Conservation (phyloP, 768 basidiomycete species). For the Hypsizygus marmoreus region DNA sequence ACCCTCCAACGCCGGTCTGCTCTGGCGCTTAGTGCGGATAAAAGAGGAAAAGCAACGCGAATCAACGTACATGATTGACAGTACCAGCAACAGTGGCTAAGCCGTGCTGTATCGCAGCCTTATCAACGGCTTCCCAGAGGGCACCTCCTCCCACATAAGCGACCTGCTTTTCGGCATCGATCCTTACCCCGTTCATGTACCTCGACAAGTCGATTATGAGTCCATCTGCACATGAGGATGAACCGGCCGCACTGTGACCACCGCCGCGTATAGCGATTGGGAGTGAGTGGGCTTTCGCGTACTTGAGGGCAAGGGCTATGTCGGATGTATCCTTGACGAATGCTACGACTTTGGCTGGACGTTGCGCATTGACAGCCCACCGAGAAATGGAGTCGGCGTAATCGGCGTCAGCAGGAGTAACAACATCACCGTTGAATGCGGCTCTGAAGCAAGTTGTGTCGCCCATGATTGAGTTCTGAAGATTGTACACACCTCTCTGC, state of each 20-base stretch:
- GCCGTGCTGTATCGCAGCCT: conserved; percentile 34
- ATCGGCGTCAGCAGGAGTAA: too few species aligned
- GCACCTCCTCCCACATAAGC: conserved; percentile 42
- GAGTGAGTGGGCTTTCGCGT: conserved; percentile 12
- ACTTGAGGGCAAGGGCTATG: conserved; percentile 6
- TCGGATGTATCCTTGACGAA: conserved; percentile 11
- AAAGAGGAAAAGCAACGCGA: background rate
- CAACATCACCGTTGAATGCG: too few species aligned
- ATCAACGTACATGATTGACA: conserved; percentile 29
- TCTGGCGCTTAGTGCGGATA: too few species aligned
- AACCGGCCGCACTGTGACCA: conserved; percentile 36
- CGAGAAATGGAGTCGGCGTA: too few species aligned
- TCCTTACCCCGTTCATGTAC: conserved; percentile 18
- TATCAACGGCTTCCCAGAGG: conserved; percentile 38
- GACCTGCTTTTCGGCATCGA: conserved; percentile 32
- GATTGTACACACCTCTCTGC: too few species aligned
- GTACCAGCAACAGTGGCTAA: conserved; percentile 41
- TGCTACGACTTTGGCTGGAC: conserved; percentile 10
- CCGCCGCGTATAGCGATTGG: conserved; percentile 37
- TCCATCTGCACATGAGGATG: conserved; percentile 37
- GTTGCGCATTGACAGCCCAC: conserved; percentile 12
- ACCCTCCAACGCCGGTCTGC: conserved; percentile 5
- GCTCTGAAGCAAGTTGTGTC: too few species aligned
- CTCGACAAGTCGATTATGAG: conserved; percentile 39
- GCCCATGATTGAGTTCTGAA: too few species aligned